Conservation (phyloP, 1,139 yeast species). For the Pichia sp. region DNA sequence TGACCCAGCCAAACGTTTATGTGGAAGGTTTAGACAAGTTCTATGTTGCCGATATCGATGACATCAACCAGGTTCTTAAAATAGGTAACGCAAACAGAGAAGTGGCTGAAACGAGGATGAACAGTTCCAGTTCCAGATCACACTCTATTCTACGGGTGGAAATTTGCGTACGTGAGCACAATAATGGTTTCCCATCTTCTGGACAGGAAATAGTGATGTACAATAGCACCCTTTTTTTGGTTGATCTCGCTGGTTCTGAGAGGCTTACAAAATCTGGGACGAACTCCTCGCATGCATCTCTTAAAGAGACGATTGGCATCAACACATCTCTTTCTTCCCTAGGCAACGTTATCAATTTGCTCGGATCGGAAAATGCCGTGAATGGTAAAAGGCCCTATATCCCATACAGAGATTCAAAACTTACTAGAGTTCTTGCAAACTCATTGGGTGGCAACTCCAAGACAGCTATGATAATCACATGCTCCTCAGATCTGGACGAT, state of each 20-base stretch:
- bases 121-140: constrained; percentile 71
- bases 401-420: constrained; percentile 79
- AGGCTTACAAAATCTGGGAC: constrained; percentile 83
- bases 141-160: constrained; percentile 65
- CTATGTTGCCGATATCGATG: constrained; percentile 55
- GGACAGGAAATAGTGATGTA: constrained; percentile 37
- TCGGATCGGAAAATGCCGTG: constrained; percentile 37
- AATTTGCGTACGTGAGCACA: constrained; percentile 43
- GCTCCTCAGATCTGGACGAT: constrained; percentile 64
- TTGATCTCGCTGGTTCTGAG: constrained; percentile 88
- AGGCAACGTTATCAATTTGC: constrained; percentile 76
- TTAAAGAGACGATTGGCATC: constrained; percentile 82
- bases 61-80: constrained; percentile 52
- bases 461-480: constrained; percentile 72
- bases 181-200: neutral
- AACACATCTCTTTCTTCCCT: constrained; percentile 73
- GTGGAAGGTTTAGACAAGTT: constrained; percentile 65
- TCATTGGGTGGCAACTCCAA: constrained; percentile 85
- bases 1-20: constrained; percentile 46
- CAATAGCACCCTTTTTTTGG: constrained; percentile 66
- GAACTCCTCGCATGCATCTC: constrained; percentile 50
- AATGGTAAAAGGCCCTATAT: constrained; percentile 38
- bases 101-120: constrained; percentile 66
- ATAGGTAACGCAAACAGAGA: constrained; percentile 56
- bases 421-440: constrained; percentile 79